phyloP scores from a whole-genome alignment of 1,284 basidiomycete species.

The Rhodotorula sp. region DNA sequence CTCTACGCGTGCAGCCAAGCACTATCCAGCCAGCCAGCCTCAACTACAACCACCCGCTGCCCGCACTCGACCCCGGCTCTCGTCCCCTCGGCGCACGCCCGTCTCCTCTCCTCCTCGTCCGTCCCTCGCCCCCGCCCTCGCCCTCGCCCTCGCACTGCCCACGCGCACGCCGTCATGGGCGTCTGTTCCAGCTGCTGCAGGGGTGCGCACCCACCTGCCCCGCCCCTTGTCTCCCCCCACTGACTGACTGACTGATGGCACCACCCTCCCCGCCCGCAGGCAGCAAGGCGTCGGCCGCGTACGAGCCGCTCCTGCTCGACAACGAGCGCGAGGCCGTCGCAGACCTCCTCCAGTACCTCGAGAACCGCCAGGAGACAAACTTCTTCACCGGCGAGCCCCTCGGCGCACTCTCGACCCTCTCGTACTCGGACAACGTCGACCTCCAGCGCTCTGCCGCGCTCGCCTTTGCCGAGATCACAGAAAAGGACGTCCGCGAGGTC shows the following conservation, averaged over 20 bases:
- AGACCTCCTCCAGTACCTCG: slow-evolving; percentile 93
- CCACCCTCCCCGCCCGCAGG: neutral
- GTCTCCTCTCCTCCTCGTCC: neutral
- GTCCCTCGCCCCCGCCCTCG: neutral
- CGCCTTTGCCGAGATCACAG: slow-evolving; percentile 98
- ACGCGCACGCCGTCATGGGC: slow-evolving; percentile 1
- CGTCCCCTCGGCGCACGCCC: neutral
- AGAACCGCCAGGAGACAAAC: slow-evolving; percentile 95
- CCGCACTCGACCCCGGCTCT: neutral
- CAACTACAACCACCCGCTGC: neutral
- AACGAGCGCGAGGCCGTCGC: slow-evolving; percentile 99
- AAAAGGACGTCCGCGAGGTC: slow-evolving; percentile 97
- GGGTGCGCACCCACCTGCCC: neutral
- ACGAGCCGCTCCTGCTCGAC: slow-evolving; percentile 89
- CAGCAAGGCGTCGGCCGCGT: neutral
- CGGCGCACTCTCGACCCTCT: slow-evolving; percentile 90
- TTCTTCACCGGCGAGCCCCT: slow-evolving; percentile 93
- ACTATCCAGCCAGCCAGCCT: no score
- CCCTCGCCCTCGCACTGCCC: neutral
- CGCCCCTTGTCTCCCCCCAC: no score
- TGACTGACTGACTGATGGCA: neutral
- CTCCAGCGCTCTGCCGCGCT: slow-evolving; percentile 96
- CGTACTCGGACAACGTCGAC: slow-evolving; percentile 99
- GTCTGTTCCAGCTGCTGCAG: slow-evolving; percentile 14
- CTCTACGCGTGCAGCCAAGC: no score